Base-by-base conservation (phyloP, 2,329 filamentous ascomycete genomes). In the Fonsecaea pedrosoi region DNA sequence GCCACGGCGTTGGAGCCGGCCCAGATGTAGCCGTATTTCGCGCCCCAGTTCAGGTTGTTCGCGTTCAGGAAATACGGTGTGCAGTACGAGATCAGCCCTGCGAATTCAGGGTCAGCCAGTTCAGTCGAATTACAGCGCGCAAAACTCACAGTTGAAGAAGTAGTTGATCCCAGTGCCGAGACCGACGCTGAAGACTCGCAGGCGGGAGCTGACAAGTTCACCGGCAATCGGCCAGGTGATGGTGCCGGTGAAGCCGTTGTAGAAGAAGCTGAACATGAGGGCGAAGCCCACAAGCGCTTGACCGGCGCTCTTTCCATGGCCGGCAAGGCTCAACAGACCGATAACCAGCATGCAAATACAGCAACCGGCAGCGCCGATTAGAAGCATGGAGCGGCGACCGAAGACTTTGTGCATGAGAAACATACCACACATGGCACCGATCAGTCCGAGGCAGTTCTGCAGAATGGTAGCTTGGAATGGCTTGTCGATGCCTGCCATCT, bases 1-100 rank as follows among this genome's bases (percentile, higher is more conserved):
- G 82, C 75, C 1, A 73, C 30, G 3, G 79, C 80, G 1, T 68
- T 68, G 0, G 81, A 82, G 1, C 77, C 73, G 1, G 78, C 82
- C 82, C 81, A 83, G n/a, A 83, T 78, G 65, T 80, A 83, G 1
- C 81, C 82, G 64, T 80, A 82, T 75, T 83, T 82, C 38, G 81
- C 81, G 0, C 77, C 78, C 10, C 81, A 70, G 62, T 81, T 78
- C 75, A 78, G 79, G 10, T 77, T 77, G 0, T 77, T 79, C 0
- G 76, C 72, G 67, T 81, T 80, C 6, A 81, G 73, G 71, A 81
- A 77, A 67, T 73, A 70, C 10, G 54, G 25, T 6, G 53, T 42
- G 55, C 55, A 40, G 21, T 55, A 55, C 25, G 54, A 55, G 25
- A 55, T 55, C 54, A 55, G 13, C 54, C 54, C 54, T 55, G 15